phyloP scores from a whole-genome alignment of 1,139 yeast species.

The Kurtzmaniella quercitrusa region DNA sequence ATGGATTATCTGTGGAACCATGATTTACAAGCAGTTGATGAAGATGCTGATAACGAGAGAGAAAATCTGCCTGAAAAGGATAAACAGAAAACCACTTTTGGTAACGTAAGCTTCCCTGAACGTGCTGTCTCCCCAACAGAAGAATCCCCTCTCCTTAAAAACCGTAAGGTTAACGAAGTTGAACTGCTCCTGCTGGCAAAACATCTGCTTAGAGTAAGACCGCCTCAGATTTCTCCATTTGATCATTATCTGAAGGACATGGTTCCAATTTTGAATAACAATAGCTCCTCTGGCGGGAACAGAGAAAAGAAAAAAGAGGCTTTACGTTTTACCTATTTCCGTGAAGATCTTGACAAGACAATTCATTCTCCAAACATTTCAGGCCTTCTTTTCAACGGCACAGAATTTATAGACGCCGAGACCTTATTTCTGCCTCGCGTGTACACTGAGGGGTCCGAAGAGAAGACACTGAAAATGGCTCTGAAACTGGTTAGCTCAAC shows the following conservation, averaged over 20 bases:
- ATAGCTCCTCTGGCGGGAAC: constrained; percentile 21
- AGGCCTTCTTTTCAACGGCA: constrained; percentile 49
- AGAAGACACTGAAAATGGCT: background rate
- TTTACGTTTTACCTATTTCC: constrained; percentile 81
- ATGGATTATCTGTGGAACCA: background rate
- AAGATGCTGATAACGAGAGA: constrained; percentile 10
- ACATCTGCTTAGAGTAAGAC: constrained; percentile 61
- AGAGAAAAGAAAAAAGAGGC: constrained; percentile 12
- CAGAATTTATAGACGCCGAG: constrained; percentile 15
- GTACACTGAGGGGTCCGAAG: constrained; percentile 11
- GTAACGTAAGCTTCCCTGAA: background rate
- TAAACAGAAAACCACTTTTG: background rate
- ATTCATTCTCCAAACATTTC: constrained; percentile 87
- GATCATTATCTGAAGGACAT: constrained; percentile 35
- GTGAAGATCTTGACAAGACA: constrained; percentile 85
- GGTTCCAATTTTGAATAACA: constrained; percentile 25
- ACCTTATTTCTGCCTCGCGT: constrained; percentile 29
- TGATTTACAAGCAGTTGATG: constrained; percentile 31
- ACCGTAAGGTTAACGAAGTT: constrained; percentile 59
- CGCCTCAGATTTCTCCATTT: constrained; percentile 78
- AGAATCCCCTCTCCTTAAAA: constrained; percentile 25
- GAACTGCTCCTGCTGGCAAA: constrained; percentile 41
- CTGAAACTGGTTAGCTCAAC: background rate
- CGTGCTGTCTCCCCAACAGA: background rate
- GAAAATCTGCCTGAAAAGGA: background rate